These are phyloP conservation scores for Blastomyces parvus DNA, from an alignment of 2,329 filamentous ascomycete species.

Conservation along the genomic window DNA sequence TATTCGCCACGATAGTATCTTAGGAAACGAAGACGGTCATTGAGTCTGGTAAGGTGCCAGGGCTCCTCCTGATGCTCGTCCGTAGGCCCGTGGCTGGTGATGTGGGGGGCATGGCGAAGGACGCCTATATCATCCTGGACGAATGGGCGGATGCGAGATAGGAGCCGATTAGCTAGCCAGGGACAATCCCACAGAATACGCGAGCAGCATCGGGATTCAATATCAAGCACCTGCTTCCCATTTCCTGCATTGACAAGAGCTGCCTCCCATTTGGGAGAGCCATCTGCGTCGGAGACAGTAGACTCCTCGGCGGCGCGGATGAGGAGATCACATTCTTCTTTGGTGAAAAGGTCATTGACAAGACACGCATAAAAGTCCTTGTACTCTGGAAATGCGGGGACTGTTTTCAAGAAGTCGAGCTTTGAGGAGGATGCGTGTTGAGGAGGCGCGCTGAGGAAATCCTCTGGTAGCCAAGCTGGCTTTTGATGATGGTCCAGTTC, in stretches of 20 bases:
- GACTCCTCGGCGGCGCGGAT: constrained; percentile 41
- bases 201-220: constrained; percentile 58
- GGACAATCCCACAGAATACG: constrained; percentile 65
- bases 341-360: constrained; percentile 54
- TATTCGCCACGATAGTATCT: constrained; percentile 63
- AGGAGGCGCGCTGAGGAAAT: constrained; percentile 31
- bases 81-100: constrained; percentile 40
- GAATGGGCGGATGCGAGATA: constrained; percentile 45
- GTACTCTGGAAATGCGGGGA: constrained; percentile 43
- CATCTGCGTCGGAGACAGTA: constrained; percentile 22
- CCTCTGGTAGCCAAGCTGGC: constrained; percentile 12
- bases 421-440: constrained; percentile 37
- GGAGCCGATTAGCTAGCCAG: constrained; percentile 53
- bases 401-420: constrained; percentile 47
- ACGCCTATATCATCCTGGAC: constrained; percentile 38
- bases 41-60: constrained; percentile 41
- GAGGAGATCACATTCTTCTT: constrained; percentile 54
- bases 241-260: constrained; percentile 59
- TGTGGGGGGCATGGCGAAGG: constrained; percentile 27
- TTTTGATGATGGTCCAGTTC: neutral
- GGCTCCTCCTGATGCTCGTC: constrained; percentile 33
- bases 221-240: constrained; percentile 49
- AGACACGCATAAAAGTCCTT: constrained; percentile 49
- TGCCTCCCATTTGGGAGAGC: constrained; percentile 49
- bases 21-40: constrained; percentile 66